These are phyloP conservation scores for Cryomyces minteri DNA, from an alignment of 495 filamentous ascomycete genomes.

Conservation along the genomic window DNA sequence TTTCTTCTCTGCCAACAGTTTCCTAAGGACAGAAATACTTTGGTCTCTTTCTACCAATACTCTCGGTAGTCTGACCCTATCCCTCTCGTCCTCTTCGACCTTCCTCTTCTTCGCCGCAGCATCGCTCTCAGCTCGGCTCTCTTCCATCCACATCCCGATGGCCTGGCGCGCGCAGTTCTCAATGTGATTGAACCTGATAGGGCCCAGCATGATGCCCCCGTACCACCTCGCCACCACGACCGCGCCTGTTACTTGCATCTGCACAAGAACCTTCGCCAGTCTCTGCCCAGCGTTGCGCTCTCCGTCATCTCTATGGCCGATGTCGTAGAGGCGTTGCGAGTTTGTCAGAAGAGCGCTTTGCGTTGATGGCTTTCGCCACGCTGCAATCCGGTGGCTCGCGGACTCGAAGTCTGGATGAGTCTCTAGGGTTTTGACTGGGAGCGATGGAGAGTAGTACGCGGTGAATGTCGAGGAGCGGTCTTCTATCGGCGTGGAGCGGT, in stretches of 20 bases:
- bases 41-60: conserved; percentile 19
- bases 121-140: conserved; percentile 4
- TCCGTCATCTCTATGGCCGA: conserved; percentile 27
- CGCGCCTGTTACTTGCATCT: conserved; percentile 16
- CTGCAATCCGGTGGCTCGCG: conserved; percentile 26
- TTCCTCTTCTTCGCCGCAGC: conserved; percentile 13
- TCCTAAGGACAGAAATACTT: conserved; percentile 20
- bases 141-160: conserved; percentile 13
- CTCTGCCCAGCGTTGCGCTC: conserved; percentile 23
- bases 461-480: conserved; percentile 25
- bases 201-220: conserved; percentile 26
- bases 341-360: conserved; percentile 11
- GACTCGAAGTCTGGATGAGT: conserved; percentile 12
- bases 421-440: conserved; percentile 17
- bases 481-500: conserved; percentile 17
- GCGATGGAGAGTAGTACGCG: conserved; percentile 22
- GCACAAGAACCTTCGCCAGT: conserved; percentile 19
- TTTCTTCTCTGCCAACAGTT: conserved; percentile 20
- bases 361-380: conserved; percentile 17
- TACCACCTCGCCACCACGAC: conserved; percentile 30
- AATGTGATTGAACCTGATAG: conserved; percentile 26
- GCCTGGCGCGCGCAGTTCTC: conserved; percentile 20
- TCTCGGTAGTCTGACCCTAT: conserved; percentile 11
- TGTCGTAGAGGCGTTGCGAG: conserved; percentile 12
- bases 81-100: conserved; percentile 13